Conservation (phyloP, 2,329 filamentous ascomycete genomes). For the Sporothrix variecibatus region DNA sequence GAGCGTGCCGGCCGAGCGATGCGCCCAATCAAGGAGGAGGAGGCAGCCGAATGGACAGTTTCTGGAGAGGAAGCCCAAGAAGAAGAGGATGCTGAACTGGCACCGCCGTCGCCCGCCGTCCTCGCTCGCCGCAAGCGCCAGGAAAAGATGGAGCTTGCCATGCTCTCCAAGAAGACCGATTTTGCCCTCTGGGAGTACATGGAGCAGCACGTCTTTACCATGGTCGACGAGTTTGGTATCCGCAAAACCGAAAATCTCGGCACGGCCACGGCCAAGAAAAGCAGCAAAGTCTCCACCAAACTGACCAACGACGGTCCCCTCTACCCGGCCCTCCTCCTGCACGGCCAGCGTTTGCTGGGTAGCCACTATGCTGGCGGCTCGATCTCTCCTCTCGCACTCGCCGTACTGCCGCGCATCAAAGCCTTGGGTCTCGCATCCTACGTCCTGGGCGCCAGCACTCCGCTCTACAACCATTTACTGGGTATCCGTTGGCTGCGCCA, state of each 20-base stretch:
- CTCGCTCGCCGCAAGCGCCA: slow-evolving; percentile 25
- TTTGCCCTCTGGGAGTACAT: slow-evolving; percentile 67
- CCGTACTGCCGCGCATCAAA: slow-evolving; percentile 67
- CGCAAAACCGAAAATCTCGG: slow-evolving; percentile 36
- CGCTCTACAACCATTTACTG: slow-evolving; percentile 69
- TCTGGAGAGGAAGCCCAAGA: slow-evolving; percentile 27
- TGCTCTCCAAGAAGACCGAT: slow-evolving; percentile 61
- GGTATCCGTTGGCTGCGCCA: slow-evolving; percentile 62
- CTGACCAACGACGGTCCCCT: slow-evolving; percentile 61
- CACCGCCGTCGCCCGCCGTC: slow-evolving; percentile 44
- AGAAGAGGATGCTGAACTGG: slow-evolving; percentile 49
- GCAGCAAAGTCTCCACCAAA: slow-evolving; percentile 13
- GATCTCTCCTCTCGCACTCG: slow-evolving; percentile 60
- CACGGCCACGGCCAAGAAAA: slow-evolving; percentile 5
- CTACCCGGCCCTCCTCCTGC: slow-evolving; percentile 63
- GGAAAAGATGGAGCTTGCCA: slow-evolving; percentile 48
- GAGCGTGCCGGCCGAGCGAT: neutral
- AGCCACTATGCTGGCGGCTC: slow-evolving; percentile 51
- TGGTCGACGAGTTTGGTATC: slow-evolving; percentile 52
- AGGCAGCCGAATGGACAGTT: too few relatives aligned
- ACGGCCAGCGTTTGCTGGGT: slow-evolving; percentile 59
- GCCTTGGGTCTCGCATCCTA: slow-evolving; percentile 68
- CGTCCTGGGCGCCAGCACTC: slow-evolving; percentile 69
- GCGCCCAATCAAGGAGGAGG: neutral
- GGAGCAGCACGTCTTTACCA: slow-evolving; percentile 65